phyloP scores from a whole-genome alignment of 805 yeast species.

The Yarrowia sp. region DNA sequence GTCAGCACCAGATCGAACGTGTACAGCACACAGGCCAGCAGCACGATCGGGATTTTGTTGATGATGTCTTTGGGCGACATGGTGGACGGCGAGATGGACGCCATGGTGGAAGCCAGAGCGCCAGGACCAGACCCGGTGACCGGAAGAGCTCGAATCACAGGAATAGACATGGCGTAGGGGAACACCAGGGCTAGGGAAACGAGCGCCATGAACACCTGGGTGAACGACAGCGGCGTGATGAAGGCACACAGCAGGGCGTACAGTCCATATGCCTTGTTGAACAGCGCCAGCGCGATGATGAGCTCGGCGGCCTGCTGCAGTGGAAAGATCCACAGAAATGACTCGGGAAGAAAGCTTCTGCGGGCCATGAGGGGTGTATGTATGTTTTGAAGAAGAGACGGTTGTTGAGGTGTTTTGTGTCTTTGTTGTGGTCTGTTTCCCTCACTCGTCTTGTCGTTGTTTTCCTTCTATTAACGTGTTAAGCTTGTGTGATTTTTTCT shows the following conservation, averaged over 20 bases:
- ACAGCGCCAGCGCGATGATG: constrained; percentile 31
- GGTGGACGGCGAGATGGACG: constrained; percentile 31
- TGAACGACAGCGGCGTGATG: constrained; percentile 26
- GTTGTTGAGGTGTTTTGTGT: background rate
- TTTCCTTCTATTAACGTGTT: too few relatives aligned
- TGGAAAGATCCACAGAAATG: constrained; percentile 34
- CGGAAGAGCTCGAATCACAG: constrained; percentile 34
- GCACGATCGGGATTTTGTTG: constrained; percentile 32
- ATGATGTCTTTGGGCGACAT: constrained; percentile 38
- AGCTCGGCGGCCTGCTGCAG: constrained; percentile 38
- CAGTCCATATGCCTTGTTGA: constrained; percentile 39
- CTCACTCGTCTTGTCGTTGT: too few relatives aligned
- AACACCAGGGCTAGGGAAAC: constrained; percentile 15
- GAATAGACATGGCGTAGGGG: constrained; percentile 32
- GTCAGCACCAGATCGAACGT: constrained; percentile 34
- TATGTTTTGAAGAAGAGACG: too few relatives aligned
- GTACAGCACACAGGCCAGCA: constrained; percentile 28
- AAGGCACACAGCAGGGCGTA: constrained; percentile 32
- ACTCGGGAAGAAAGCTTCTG: constrained; percentile 32
- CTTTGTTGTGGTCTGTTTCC: background rate
- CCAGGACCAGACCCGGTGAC: constrained; percentile 22
- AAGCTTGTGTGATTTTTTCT: too few relatives aligned
- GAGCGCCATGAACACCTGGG: constrained; percentile 34
- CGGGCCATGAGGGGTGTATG: constrained; percentile 27
- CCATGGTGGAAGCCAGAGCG: constrained; percentile 32